phyloP scores from a whole-genome alignment of 2,329 filamentous ascomycete genomes.

The Triangularia setosa region DNA sequence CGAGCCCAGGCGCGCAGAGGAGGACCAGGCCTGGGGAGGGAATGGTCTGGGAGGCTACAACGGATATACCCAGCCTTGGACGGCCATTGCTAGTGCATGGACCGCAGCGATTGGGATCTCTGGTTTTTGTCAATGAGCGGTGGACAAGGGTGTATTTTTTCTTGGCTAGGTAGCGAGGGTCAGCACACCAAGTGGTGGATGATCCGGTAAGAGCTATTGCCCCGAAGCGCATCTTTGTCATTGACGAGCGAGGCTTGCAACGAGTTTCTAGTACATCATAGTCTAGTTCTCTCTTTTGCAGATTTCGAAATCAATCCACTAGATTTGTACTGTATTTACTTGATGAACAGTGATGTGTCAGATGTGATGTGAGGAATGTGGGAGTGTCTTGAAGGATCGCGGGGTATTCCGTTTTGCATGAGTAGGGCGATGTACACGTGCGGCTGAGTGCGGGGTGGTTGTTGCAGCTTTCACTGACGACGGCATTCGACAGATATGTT shows the following conservation, averaged over 20 bases:
- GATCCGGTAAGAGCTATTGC: slow-evolving; percentile 7
- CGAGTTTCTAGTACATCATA: neutral
- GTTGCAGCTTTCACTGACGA: neutral
- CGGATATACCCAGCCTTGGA: slow-evolving; percentile 13
- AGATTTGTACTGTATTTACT: neutral
- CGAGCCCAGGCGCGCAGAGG: slow-evolving; percentile 15
- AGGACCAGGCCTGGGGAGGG: slow-evolving; percentile 4
- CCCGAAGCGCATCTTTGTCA: neutral
- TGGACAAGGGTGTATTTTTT: slow-evolving; percentile 1
- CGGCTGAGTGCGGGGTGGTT: neutral
- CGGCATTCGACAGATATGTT: neutral
- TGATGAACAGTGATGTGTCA: neutral
- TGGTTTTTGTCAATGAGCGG: slow-evolving; percentile 15
- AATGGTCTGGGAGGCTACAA: slow-evolving; percentile 1
- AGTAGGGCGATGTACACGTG: neutral
- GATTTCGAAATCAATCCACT: neutral
- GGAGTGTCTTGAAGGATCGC: neutral
- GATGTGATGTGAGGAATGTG: neutral
- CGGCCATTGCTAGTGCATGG: slow-evolving; percentile 33
- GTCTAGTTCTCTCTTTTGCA: neutral
- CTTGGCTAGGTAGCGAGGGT: slow-evolving; percentile 19
- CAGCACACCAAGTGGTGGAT: slow-evolving; percentile 29
- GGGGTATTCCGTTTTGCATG: neutral
- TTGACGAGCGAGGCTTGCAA: neutral
- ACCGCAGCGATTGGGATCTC: slow-evolving; percentile 10